Base-by-base conservation (phyloP, 495 filamentous ascomycete genomes). In the Platismatia glauca region DNA sequence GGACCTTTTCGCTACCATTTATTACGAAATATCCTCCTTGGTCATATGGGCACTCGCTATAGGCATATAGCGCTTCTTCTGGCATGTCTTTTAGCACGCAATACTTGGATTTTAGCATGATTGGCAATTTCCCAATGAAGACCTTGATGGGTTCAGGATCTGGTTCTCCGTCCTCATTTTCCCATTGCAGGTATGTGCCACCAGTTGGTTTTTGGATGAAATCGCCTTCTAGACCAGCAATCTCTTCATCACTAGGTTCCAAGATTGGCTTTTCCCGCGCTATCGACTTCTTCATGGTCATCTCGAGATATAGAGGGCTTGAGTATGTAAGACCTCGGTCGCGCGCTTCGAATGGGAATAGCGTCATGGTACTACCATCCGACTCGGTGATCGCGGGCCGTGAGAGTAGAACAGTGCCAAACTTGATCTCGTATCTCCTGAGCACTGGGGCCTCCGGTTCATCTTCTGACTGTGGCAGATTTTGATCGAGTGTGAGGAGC, bases 11-110 rank as follows among this genome's bases (percentile, higher is more conserved):
- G 72, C 89, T 94, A n/a, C 94, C 94, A 75, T 97, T 99, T 77
- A 99, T 97, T 64, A 99, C 87, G 73, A 99, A 99, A 68, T 99
- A 99, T 61, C 94, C 94, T 56, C 94, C 94, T 66, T 94, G 93
- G 70, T 99, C 94, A 73, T 95, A 97, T 0, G 95, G 94, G 61
- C 94, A 99, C 74, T 99, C 94, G 70, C 93, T 93, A 74, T 89
- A 85, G 15, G 85, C 78, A 69, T 93, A 96, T 2, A 97, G 80
- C 22, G 86, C 84, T 58, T 89, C 83, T 63, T 97, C 92, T 57
- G 81, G 81, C 68, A 92, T 80, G 62, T 88, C 85, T 68, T 87
- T 87, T 65, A 99, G 75, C 58, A 90, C 87, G 77, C 94, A 99
- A 66, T 92, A 89, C 70, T 92, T 88, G 4, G 90, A 95, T 76